A percentile compares a stretch with the other conserved stretches of the same genome.
Evolutionary conservation across 2,329 filamentous ascomycete species (phyloP).

Genomic region (Rhinocladiella similis): DNA sequence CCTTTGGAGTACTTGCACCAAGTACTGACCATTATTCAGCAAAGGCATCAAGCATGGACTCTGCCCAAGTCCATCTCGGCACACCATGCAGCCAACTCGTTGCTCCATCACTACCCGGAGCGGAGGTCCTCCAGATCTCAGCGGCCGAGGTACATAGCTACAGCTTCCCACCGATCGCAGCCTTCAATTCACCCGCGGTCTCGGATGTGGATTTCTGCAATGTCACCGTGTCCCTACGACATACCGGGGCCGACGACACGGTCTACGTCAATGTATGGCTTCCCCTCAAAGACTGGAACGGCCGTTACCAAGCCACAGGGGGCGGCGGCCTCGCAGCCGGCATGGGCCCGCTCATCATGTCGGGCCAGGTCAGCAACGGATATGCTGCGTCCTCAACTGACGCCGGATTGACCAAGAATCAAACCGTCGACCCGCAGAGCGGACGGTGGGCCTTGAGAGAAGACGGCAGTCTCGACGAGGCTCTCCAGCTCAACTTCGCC

Average conservation of each 20-base stretch:
- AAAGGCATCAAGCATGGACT: not conserved
- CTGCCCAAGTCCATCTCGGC: not conserved
- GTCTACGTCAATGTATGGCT: conserved; percentile 35
- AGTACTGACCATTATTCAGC: not conserved
- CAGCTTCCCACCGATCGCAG: conserved; percentile 1
- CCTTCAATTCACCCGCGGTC: conserved; percentile 1
- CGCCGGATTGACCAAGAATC: conserved; percentile 19
- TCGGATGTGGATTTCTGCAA: conserved; percentile 17
- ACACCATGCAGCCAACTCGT: conserved; percentile 12
- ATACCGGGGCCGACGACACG: conserved; percentile 40
- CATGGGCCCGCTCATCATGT: conserved; percentile 15
- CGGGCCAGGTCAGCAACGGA: conserved; percentile 11
- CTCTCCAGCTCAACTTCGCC: conserved; percentile 37
- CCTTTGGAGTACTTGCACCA: not conserved
- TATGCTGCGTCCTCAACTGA: conserved; percentile 28
- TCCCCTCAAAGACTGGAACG: conserved; percentile 36
- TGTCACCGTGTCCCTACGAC: conserved; percentile 41
- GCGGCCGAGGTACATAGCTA: conserved; percentile 7
- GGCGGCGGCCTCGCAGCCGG: conserved; percentile 36
- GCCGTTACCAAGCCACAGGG: conserved; percentile 41
- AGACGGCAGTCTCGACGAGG: conserved; percentile 36
- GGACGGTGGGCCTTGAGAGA: conserved; percentile 16
- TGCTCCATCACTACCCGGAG: conserved; percentile 3
- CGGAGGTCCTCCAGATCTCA: conserved; percentile 5
- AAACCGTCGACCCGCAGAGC: conserved; percentile 10